Base-by-base conservation (phyloP, 1,284 basidiomycete species). In the Ustilago curta region DNA sequence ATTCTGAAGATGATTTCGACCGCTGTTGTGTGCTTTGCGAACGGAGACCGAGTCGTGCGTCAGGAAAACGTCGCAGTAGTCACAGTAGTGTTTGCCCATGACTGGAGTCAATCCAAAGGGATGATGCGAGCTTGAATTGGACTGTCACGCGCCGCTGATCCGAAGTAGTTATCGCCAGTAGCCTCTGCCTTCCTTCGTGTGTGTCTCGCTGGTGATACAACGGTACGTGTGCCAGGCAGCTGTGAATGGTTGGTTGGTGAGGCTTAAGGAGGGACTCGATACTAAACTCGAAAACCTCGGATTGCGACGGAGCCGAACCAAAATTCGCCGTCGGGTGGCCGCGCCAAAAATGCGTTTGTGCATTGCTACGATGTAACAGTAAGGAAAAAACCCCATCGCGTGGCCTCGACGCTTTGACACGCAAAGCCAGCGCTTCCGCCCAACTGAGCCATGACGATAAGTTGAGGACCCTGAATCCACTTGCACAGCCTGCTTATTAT, bases 11-110 rank as follows among this genome's bases (percentile, higher is more conserved):
- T 99, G 96, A 86, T 99, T 99, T 66, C 95, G 89, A 68, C 96
- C 96, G 74, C 91, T 94, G 87, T 98, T 98, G 86, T 99, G 96
- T 50, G 96, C 96, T 87, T 97, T 97, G 76, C 96, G 92, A 37
- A 98, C 96, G 8, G 80, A 82, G 19, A 78, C 77, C 42, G 81
- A 83, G 54, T 84, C 82, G 64, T 84, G 83, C 23, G 83, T 84
- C 19, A 84, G 56, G 45, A 81, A 81, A 27, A 84, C 82, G 60
- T 84, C 83, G 61, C 83, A 84, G 57, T 81, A 83, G 63, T 84
- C 81, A 49, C 82, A 83, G 23, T 83, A 83, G 57, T 83, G 82
- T 49, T 83, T 83, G 23, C 81, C 81, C 81, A 81, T 83, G 8
- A 4, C 43, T 37, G 35, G 3, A 14, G 14, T 37, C 3, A 37